phyloP scores from a whole-genome alignment of 352 stramenopile genomes.

The Nothophytophthora sp. region DNA sequence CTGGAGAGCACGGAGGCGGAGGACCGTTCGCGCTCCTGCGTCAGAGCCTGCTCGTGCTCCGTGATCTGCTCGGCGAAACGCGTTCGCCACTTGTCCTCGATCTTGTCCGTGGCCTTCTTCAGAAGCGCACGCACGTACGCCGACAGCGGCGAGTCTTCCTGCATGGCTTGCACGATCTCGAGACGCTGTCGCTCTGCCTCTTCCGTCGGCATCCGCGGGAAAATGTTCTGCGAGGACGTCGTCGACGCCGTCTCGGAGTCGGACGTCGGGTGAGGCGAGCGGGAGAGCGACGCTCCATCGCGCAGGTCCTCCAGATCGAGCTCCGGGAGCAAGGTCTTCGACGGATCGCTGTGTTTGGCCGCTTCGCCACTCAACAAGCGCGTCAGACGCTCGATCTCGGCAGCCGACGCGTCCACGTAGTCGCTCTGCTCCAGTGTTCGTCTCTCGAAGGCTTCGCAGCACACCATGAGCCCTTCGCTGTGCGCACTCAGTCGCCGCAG shows the following conservation, averaged over 20 bases:
- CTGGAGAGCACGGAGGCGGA: constrained; percentile 66
- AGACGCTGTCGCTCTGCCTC: constrained; percentile 36
- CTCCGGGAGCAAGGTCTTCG: constrained; percentile 15
- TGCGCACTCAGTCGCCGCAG: constrained; percentile 43
- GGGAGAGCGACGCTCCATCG: constrained; percentile 15
- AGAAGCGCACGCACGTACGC: constrained; percentile 76
- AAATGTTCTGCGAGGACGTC: constrained; percentile 36
- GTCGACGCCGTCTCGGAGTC: constrained; percentile 36
- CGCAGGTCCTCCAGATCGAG: constrained; percentile 28
- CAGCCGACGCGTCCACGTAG: constrained; percentile 36
- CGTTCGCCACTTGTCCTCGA: constrained; percentile 82
- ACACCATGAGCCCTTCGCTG: constrained; percentile 46
- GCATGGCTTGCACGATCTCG: constrained; percentile 41
- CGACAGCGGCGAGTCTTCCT: constrained; percentile 67
- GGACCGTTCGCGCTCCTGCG: constrained; percentile 64
- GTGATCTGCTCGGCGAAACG: constrained; percentile 68
- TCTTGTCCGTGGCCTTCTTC: constrained; percentile 77
- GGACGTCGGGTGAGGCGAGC: constrained; percentile 21
- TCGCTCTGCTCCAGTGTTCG: constrained; percentile 46
- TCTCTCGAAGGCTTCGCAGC: constrained; percentile 47
- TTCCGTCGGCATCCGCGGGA: constrained; percentile 25
- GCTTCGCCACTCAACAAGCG: constrained; percentile 29
- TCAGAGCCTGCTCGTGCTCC: constrained; percentile 68
- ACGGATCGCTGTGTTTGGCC: constrained; percentile 8
- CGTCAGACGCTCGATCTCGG: constrained; percentile 51